phyloP scores from a whole-genome alignment of 148 eudicot species.

The Rhododendron kiyosumense region DNA sequence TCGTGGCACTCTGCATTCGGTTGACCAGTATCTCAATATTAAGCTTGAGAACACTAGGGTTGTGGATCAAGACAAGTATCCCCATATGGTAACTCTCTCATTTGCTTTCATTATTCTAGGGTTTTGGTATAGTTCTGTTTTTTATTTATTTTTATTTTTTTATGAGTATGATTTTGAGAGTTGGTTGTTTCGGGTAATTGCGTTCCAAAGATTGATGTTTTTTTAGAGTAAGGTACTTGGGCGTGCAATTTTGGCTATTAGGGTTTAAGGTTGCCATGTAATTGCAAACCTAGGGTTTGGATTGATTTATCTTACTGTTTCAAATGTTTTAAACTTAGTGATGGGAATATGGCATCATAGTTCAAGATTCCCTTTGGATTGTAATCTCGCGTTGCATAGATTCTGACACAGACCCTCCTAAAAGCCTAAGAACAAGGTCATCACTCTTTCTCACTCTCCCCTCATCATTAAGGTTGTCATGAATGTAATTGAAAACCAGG shows the following conservation, averaged over 20 bases:
- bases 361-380: background rate
- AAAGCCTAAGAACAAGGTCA: conserved; percentile 14
- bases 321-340: background rate
- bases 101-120: background rate
- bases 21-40: conserved; percentile 94
- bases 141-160: background rate
- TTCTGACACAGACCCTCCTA: conserved; percentile 1
- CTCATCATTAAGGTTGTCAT: background rate
- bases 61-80: conserved; percentile 97
- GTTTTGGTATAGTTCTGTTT: background rate
- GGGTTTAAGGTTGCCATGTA: background rate
- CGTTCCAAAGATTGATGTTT: background rate
- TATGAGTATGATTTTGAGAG: background rate
- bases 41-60: conserved; percentile 97
- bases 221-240: background rate
- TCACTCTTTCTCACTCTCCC: background rate
- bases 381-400: conserved; percentile 6
- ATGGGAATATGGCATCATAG: background rate
- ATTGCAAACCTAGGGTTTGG: background rate
- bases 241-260: background rate
- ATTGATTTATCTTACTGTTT: background rate
- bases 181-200: background rate
- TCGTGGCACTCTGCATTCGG: conserved; percentile 89
- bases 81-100: conserved; percentile 68
- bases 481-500: background rate